These are phyloP conservation scores for Sugiyamaella grinbergsii DNA, from an alignment of 1,139 yeast genomes.

Conservation along the genomic window DNA sequence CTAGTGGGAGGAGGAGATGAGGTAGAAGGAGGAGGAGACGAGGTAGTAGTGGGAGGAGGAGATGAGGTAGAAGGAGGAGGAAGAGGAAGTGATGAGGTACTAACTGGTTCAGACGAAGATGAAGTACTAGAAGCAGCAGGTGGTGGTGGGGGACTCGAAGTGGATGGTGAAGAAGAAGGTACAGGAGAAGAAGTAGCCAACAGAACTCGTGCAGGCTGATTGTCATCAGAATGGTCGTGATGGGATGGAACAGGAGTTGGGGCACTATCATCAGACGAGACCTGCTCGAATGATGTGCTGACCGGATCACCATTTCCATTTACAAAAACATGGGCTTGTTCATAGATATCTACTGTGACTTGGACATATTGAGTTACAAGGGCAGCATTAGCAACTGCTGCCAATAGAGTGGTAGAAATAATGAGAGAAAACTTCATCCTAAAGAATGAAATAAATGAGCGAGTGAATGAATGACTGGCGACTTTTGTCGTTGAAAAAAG, in stretches of 20 bases:
- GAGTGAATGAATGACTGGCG: background rate
- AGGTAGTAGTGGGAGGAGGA: background rate
- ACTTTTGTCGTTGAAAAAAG: too few species aligned
- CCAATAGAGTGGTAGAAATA: slow-evolving; percentile 2
- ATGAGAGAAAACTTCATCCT: slow-evolving; percentile 9
- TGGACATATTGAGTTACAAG: slow-evolving; percentile 41
- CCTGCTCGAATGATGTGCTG: slow-evolving; percentile 37
- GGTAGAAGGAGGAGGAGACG: slow-evolving; percentile 4
- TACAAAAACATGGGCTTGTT: slow-evolving; percentile 41
- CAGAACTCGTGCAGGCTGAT: slow-evolving; percentile 3
- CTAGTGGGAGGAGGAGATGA: too few species aligned
- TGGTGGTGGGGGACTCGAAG: slow-evolving; percentile 17
- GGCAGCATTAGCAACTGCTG: slow-evolving; percentile 23
- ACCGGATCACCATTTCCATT: slow-evolving; percentile 41
- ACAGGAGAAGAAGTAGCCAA: slow-evolving; percentile 12
- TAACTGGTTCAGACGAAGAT: background rate
- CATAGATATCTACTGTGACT: slow-evolving; percentile 40
- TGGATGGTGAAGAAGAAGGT: slow-evolving; percentile 33
- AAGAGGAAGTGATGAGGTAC: slow-evolving; percentile 17
- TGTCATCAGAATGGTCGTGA: slow-evolving; percentile 9
- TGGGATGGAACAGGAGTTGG: slow-evolving; percentile 10
- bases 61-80: slow-evolving; percentile 4
- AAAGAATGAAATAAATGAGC: background rate
- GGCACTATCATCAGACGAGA: slow-evolving; percentile 28
- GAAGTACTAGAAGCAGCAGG: background rate